These are phyloP conservation scores for Glaciozyma antarctica DNA, from an alignment of 768 basidiomycete genomes.

Conservation along the genomic window DNA sequence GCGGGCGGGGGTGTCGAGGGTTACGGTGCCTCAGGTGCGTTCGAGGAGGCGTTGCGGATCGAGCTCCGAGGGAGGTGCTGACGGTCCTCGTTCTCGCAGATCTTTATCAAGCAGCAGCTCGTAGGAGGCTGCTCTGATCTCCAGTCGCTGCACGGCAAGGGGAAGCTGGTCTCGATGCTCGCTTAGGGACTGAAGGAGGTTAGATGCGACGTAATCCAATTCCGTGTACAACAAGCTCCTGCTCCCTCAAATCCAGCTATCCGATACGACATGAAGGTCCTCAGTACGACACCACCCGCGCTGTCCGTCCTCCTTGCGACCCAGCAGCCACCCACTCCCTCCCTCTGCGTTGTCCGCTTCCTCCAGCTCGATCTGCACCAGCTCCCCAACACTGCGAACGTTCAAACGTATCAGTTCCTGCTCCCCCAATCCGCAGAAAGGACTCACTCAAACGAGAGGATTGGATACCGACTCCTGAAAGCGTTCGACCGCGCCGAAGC, in stretches of 20 bases:
- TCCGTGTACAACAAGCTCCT: neutral
- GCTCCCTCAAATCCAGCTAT: neutral
- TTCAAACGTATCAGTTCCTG: neutral
- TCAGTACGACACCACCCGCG: slow-evolving; percentile 25
- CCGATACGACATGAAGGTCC: slow-evolving; percentile 19
- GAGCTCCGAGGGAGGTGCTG: neutral
- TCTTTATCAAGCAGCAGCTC: slow-evolving; percentile 31
- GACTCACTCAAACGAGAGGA: slow-evolving; percentile 18
- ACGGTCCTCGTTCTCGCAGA: slow-evolving; percentile 1
- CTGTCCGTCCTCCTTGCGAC: slow-evolving; percentile 6
- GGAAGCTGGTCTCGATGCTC: slow-evolving; percentile 27
- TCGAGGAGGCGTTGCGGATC: neutral
- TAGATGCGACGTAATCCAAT: neutral
- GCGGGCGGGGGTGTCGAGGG: slow-evolving; percentile 3
- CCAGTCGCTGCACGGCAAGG: slow-evolving; percentile 23
- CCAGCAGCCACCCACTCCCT: slow-evolving; percentile 27
- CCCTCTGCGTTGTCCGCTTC: slow-evolving; percentile 28
- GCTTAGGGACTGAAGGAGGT: neutral
- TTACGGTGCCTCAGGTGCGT: slow-evolving; percentile 33
- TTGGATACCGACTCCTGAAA: slow-evolving; percentile 15
- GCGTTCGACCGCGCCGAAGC: slow-evolving; percentile 1
- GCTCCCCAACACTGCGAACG: slow-evolving; percentile 4
- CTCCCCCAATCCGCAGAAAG: neutral
- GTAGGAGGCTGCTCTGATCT: slow-evolving; percentile 32
- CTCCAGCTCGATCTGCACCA: slow-evolving; percentile 21